phyloP scores from a whole-genome alignment of 306 rosid genomes.

The Benincasa hispida region DNA sequence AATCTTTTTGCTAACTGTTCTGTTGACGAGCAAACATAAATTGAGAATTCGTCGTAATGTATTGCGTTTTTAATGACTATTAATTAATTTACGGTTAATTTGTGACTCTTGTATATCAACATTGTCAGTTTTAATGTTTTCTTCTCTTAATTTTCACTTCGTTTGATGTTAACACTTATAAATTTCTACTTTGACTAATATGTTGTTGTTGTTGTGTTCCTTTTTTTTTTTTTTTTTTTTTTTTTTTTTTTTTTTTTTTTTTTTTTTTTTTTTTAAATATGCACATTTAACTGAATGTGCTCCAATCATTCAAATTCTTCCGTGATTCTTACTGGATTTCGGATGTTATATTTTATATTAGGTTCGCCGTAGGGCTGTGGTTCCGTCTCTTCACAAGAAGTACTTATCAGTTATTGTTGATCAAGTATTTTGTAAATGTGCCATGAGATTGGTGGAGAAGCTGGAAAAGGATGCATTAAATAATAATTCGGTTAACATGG shows the following conservation, averaged over 20 bases:
- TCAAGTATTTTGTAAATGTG: conserved; percentile 77
- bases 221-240: too few relatives aligned
- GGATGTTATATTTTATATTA: conserved; percentile 22
- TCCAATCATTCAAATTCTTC: neutral
- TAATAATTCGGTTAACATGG: conserved; percentile 82
- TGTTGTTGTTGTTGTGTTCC: too few relatives aligned
- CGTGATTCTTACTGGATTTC: neutral
- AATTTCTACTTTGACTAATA: too few relatives aligned
- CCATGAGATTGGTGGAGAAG: conserved; percentile 85
- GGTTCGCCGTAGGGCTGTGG: conserved; percentile 97
- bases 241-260: too few relatives aligned
- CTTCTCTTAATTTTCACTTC: neutral
- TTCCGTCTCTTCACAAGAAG: conserved; percentile 89
- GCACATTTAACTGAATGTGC: neutral
- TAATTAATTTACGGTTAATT: neutral
- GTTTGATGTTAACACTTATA: neutral
- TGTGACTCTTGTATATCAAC: neutral
- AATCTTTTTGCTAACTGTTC: conserved; percentile 9
- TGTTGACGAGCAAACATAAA: neutral
- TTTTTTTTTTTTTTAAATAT: neutral
- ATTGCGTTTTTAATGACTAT: neutral
- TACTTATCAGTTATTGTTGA: conserved; percentile 83
- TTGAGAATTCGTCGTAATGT: neutral
- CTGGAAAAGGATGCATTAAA: conserved; percentile 46
- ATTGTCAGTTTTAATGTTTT: neutral